Percentiles rank a stretch among this genome's conserved stretches.
Conservation (phyloP, 805 yeast species). For the Zygoascus tannicola region DNA sequence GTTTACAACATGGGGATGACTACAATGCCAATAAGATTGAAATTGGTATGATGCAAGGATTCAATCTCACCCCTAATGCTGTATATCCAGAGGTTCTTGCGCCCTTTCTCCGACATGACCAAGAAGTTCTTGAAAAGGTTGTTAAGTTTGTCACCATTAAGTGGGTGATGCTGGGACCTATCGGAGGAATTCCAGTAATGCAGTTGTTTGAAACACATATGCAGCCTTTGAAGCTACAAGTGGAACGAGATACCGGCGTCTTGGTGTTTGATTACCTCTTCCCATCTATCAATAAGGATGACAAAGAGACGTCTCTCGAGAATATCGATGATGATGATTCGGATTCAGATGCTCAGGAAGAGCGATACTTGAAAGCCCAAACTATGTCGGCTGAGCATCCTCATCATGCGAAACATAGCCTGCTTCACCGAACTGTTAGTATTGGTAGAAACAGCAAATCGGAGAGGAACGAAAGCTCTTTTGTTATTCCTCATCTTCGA, state of each 20-base stretch:
- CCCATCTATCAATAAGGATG: constrained; percentile 36
- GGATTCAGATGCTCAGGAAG: not conserved
- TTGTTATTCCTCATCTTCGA: not conserved
- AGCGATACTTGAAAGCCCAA: not conserved
- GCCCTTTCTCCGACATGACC: constrained; percentile 29
- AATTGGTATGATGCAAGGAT: constrained; percentile 56
- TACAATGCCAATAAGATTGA: constrained; percentile 53
- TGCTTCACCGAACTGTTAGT: not conserved
- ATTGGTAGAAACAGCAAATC: not conserved
- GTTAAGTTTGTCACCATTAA: constrained; percentile 35
- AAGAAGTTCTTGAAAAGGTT: constrained; percentile 8
- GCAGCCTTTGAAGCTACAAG: constrained; percentile 58
- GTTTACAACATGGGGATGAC: constrained; percentile 57
- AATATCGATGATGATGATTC: constrained; percentile 7
- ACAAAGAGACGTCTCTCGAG: constrained; percentile 6
- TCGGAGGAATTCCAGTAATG: constrained; percentile 86
- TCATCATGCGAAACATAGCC: not conserved
- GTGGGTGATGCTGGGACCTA: constrained; percentile 79
- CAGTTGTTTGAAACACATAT: constrained; percentile 50
- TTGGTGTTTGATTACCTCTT: constrained; percentile 60
- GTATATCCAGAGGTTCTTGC: constrained; percentile 64
- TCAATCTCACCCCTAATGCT: constrained; percentile 49
- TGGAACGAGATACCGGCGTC: constrained; percentile 64
- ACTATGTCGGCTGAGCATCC: not conserved
- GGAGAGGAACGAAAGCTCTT: not conserved